phyloP scores from a whole-genome alignment of 805 yeast genomes.

The Millerozyma acaciae region DNA sequence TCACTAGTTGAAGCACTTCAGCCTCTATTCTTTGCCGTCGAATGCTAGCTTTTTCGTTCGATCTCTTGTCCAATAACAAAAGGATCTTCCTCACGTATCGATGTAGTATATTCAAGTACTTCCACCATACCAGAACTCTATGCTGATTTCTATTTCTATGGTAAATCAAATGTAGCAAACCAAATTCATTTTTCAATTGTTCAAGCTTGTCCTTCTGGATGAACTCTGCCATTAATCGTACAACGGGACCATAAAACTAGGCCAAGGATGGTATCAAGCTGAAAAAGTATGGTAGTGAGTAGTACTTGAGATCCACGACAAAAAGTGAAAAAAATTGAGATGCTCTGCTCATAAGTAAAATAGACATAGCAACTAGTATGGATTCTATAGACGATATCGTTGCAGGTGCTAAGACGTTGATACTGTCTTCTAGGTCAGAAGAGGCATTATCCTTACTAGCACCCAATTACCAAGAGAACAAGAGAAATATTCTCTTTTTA shows the following conservation, averaged over 20 bases:
- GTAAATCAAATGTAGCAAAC: constrained; percentile 57
- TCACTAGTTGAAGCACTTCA: constrained; percentile 11
- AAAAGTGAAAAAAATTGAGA: too few species aligned
- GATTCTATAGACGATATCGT: constrained; percentile 9
- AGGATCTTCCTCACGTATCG: constrained; percentile 47
- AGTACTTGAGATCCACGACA: too few species aligned
- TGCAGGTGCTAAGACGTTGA: constrained; percentile 38
- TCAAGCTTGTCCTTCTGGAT: not conserved
- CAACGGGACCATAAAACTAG: too few species aligned
- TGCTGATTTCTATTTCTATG: constrained; percentile 80
- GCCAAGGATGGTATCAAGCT: too few species aligned
- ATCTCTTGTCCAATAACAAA: constrained; percentile 12
- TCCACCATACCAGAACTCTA: constrained; percentile 73
- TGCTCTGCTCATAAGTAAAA: too few species aligned
- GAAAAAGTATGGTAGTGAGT: too few species aligned
- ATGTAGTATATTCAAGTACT: constrained; percentile 56
- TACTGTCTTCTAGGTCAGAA: constrained; percentile 49
- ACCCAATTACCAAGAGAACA: constrained; percentile 27
- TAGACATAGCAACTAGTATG: too few species aligned
- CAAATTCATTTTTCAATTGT: constrained; percentile 43
- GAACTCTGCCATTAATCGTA: constrained; percentile 6
- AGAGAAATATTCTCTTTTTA: constrained; percentile 43
- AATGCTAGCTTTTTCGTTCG: constrained; percentile 6
- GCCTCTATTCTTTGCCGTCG: constrained; percentile 10
- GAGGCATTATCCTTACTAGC: constrained; percentile 48